Evolutionary conservation across 2,329 filamentous ascomycete genomes (phyloP).

Genomic region (Fusarium irregulare): DNA sequence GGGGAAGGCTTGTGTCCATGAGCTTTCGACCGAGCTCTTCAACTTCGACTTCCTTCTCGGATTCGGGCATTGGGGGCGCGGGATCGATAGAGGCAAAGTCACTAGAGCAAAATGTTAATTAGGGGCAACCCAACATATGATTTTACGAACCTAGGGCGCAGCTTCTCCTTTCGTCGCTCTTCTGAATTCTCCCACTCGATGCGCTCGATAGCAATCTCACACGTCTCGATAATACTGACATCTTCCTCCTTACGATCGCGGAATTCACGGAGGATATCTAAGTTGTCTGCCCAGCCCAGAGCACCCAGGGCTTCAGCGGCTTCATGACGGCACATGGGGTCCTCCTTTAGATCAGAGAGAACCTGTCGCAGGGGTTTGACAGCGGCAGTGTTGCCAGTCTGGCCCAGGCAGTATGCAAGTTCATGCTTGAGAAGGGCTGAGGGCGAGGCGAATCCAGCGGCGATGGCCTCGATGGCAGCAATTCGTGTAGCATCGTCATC

Average conservation of each 20-base stretch:
- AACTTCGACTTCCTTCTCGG: slow-evolving; percentile 77
- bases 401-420: slow-evolving; percentile 94
- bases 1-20: slow-evolving; percentile 79
- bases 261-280: slow-evolving; percentile 78
- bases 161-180: slow-evolving; percentile 76
- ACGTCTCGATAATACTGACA: slow-evolving; percentile 90
- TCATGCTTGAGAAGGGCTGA: slow-evolving; percentile 96
- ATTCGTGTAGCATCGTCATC: slow-evolving; percentile 68
- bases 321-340: slow-evolving; percentile 96
- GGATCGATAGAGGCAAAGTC: slow-evolving; percentile 97
- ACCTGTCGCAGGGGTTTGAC: slow-evolving; percentile 78
- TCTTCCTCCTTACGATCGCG: slow-evolving; percentile 81
- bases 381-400: slow-evolving; percentile 82
- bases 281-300: slow-evolving; percentile 77
- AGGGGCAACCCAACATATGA: slow-evolving; percentile 33
- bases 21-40: slow-evolving; percentile 79
- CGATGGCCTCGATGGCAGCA: slow-evolving; percentile 80
- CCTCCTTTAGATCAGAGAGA: slow-evolving; percentile 81
- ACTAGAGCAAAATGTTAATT: slow-evolving; percentile 62
- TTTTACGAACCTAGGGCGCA: slow-evolving; percentile 78
- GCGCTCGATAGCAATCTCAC: slow-evolving; percentile 93
- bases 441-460: slow-evolving; percentile 83
- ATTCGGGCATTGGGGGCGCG: slow-evolving; percentile 84
- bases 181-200: slow-evolving; percentile 92
- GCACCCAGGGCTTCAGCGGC: slow-evolving; percentile 95